Conservation (phyloP, 2,329 filamentous ascomycete species). For the Helminthosporium solani region DNA sequence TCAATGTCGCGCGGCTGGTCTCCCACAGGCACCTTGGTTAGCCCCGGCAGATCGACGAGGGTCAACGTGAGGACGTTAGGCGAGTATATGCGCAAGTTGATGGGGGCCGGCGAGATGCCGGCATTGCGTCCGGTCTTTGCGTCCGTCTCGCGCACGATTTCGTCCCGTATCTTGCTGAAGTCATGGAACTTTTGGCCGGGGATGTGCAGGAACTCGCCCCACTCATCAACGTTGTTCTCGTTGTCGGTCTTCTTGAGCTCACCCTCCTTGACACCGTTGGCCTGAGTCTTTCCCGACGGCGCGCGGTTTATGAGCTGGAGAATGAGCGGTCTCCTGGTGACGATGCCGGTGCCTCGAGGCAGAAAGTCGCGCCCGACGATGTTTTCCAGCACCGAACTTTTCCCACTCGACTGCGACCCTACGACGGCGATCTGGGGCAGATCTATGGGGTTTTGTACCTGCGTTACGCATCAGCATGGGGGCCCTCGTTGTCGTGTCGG, state of each 20-base stretch:
- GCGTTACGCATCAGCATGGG: constrained; percentile 34
- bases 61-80: constrained; percentile 97
- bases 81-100: constrained; percentile 97
- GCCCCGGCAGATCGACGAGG: constrained; percentile 89
- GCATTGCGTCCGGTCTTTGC: constrained; percentile 94
- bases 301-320: constrained; percentile 93
- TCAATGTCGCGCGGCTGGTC: constrained; percentile 97
- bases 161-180: constrained; percentile 97
- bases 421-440: constrained; percentile 97
- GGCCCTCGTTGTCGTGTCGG: constrained; percentile 5
- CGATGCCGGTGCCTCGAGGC: constrained; percentile 95
- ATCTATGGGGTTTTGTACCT: constrained; percentile 99
- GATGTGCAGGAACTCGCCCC: constrained; percentile 98
- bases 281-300: constrained; percentile 58
- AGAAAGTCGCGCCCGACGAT: constrained; percentile 98
- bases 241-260: constrained; percentile 72
- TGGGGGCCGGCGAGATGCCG: constrained; percentile 93
- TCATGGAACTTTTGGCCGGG: constrained; percentile 97
- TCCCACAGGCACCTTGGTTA: constrained; percentile 95
- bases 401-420: constrained; percentile 97
- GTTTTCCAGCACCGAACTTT: constrained; percentile 98
- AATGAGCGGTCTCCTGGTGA: constrained; percentile 91
- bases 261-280: constrained; percentile 71
- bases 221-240: constrained; percentile 90
- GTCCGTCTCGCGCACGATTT: constrained; percentile 95